Percentiles rank a stretch among this genome's conserved stretches.
Evolutionary conservation across 768 basidiomycete species (phyloP).

Genomic region (Melanogaster broomeanus): DNA sequence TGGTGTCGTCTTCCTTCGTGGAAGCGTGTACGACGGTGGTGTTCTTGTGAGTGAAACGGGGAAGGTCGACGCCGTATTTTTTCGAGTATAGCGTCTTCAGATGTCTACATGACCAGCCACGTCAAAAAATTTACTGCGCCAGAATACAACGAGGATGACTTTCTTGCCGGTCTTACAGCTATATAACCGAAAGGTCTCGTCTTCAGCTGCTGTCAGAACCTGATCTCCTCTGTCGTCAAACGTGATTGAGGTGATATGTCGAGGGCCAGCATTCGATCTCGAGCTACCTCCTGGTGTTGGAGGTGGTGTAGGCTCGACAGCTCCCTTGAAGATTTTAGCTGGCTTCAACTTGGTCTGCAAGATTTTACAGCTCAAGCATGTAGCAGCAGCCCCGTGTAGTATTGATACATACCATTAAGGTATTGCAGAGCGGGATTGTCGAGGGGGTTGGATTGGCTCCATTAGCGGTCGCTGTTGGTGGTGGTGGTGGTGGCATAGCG

Average conservation of each 20-base stretch:
- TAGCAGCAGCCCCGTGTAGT: not conserved
- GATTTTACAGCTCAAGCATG: not conserved
- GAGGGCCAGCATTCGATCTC: conserved; percentile 44
- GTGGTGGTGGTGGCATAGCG: conserved; percentile 43
- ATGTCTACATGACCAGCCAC: conserved; percentile 47
- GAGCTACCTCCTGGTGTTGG: conserved; percentile 43
- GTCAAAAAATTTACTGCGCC: conserved; percentile 27
- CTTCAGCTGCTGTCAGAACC: conserved; percentile 85
- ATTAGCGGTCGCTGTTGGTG: conserved; percentile 37
- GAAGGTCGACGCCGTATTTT: conserved; percentile 95
- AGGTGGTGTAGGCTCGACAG: conserved; percentile 63
- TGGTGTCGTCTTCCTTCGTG: conserved; percentile 93
- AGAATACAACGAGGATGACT: conserved; percentile 45
- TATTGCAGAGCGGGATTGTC: conserved; percentile 47
- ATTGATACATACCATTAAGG: conserved; percentile 47
- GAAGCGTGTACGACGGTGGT: conserved; percentile 86
- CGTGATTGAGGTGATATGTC: conserved; percentile 83
- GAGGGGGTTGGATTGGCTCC: conserved; percentile 27
- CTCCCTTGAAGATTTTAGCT: conserved; percentile 83
- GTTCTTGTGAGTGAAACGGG: conserved; percentile 92
- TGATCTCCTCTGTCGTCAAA: conserved; percentile 92
- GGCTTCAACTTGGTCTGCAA: conserved; percentile 76
- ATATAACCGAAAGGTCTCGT: conserved; percentile 90
- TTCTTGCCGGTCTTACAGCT: conserved; percentile 91
- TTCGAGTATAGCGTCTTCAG: conserved; percentile 84